Evolutionary conservation across 805 yeast species (phyloP), one percentile per base, ranked within the genome.

Genomic region (Torulaspora quercuum): DNA sequence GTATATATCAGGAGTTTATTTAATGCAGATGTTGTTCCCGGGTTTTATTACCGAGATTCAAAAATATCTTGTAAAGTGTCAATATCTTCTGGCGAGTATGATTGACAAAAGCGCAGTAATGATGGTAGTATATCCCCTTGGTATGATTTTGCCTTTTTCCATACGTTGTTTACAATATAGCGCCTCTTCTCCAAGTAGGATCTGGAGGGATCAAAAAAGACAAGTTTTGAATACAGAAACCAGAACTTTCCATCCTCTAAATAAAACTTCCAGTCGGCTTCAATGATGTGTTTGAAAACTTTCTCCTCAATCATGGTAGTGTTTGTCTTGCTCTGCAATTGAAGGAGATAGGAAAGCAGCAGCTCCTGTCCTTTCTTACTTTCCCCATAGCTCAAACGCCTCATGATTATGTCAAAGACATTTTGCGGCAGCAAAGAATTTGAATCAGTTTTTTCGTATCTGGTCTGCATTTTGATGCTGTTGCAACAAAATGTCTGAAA

Each of bases 11-110:
- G n/a, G 57, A 51, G 25, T 25, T 45, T 22, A 29, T 15, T 11
- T 39, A 32, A 32, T 16, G 16, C 15, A n/a, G 28, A 7, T 9
- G 9, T n/a, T 8, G 6, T 10, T 23, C 11, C 12, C 23, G 10
- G n/a, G n/a, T n/a, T 23, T 3, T 11, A 14, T 25, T 25, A 20
- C 5, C 25, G 21, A 11, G 17, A 14, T 21, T 31, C 35, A 29
- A 47, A 45, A 3, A 41, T 10, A 9, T 44, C 44, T 14, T 45
- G 45, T 14, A 56, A 33, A 7, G 29, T 18, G 10, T 52, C 58
- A 3, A 50, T 27, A 33, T 59, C 63, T 28, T 58, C 63, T 8
- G 59, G 57, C 6, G 55, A 25, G 37, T 57, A 59, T 2, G 46
- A 33, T 11, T 46, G 41, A 26, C 56, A 49, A 23, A 59, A 59